phyloP scores from a whole-genome alignment of 2,329 filamentous ascomycete genomes.

The Tolypocladium tundrense region DNA sequence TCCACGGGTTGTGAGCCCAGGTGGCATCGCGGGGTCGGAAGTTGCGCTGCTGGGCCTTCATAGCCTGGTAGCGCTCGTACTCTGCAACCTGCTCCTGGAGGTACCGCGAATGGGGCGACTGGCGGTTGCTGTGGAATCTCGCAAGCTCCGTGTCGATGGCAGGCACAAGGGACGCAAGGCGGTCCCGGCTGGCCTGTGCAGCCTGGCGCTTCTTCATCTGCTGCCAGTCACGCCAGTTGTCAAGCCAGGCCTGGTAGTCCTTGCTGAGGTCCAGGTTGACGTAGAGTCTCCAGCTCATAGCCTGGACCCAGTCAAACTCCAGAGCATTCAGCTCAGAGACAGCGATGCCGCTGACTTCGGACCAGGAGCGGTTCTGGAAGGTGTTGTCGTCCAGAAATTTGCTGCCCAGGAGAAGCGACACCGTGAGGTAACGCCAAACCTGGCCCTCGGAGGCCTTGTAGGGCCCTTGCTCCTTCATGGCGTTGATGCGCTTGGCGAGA shows the following conservation, averaged over 20 bases:
- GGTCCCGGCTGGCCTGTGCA: slow-evolving; percentile 37
- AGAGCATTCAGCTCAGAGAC: slow-evolving; percentile 76
- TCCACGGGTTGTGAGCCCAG: slow-evolving; percentile 35
- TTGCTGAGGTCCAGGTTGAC: slow-evolving; percentile 72
- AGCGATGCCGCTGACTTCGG: slow-evolving; percentile 83
- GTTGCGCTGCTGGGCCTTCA: slow-evolving; percentile 29
- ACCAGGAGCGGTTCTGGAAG: slow-evolving; percentile 95
- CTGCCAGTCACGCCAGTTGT: slow-evolving; percentile 50
- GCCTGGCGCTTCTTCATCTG: slow-evolving; percentile 43
- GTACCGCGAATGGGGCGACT: slow-evolving; percentile 33
- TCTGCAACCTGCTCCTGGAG: slow-evolving; percentile 46
- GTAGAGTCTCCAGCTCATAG: slow-evolving; percentile 77
- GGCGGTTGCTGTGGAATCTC: slow-evolving; percentile 26
- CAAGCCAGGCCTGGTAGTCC: slow-evolving; percentile 55
- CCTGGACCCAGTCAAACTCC: slow-evolving; percentile 78
- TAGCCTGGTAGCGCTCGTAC: slow-evolving; percentile 36
- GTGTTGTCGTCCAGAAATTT: slow-evolving; percentile 97
- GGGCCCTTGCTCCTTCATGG: slow-evolving; percentile 47
- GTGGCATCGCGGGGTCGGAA: slow-evolving; percentile 36
- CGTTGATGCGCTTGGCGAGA: slow-evolving; percentile 71
- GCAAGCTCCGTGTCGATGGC: slow-evolving; percentile 33
- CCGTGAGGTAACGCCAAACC: slow-evolving; percentile 79
- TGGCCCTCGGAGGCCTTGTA: slow-evolving; percentile 56
- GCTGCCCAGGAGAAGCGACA: slow-evolving; percentile 76
- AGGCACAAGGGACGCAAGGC: slow-evolving; percentile 36